phyloP scores from a whole-genome alignment of 2,329 filamentous ascomycete genomes.

The Leptosphaerulina australis region DNA sequence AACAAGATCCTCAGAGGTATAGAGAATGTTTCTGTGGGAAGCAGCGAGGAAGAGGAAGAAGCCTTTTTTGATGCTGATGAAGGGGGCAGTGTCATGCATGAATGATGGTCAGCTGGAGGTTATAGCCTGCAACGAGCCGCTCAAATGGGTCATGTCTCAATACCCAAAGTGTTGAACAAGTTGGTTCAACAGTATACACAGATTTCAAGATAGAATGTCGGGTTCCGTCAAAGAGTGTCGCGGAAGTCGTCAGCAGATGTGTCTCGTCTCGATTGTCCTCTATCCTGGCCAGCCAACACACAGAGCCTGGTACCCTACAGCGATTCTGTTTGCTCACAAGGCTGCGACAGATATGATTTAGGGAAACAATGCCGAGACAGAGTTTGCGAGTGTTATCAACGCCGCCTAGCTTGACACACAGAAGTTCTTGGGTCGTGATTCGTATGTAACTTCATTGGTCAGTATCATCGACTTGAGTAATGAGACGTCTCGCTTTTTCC shows the following conservation, averaged over 20 bases:
- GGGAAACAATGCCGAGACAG: slow-evolving; percentile 12
- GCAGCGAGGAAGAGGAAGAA: slow-evolving; percentile 20
- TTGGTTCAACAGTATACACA: not conserved
- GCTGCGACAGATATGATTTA: not conserved
- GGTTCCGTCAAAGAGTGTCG: slow-evolving; percentile 15
- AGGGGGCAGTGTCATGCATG: not conserved
- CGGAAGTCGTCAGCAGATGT: not conserved
- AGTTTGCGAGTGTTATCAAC: slow-evolving; percentile 12
- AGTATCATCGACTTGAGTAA: not conserved
- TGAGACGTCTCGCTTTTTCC: not conserved
- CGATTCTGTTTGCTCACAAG: not conserved
- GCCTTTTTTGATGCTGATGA: slow-evolving; percentile 10
- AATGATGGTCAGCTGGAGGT: not conserved
- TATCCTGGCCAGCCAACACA: not conserved
- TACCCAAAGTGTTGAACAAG: not conserved
- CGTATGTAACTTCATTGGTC: not conserved
- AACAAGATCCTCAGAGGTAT: slow-evolving; percentile 29
- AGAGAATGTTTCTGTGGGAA: slow-evolving; percentile 1
- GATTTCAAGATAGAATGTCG: not conserved
- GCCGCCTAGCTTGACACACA: slow-evolving; percentile 13
- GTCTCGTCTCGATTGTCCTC: not conserved
- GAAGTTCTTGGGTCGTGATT: not conserved
- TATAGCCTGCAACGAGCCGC: not conserved
- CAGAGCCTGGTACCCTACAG: no score
- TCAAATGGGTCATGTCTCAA: not conserved